Percentiles rank a stretch among this genome's conserved stretches.
Conservation (phyloP, 2,329 filamentous ascomycete genomes). For the Aspergillus cejpii region DNA sequence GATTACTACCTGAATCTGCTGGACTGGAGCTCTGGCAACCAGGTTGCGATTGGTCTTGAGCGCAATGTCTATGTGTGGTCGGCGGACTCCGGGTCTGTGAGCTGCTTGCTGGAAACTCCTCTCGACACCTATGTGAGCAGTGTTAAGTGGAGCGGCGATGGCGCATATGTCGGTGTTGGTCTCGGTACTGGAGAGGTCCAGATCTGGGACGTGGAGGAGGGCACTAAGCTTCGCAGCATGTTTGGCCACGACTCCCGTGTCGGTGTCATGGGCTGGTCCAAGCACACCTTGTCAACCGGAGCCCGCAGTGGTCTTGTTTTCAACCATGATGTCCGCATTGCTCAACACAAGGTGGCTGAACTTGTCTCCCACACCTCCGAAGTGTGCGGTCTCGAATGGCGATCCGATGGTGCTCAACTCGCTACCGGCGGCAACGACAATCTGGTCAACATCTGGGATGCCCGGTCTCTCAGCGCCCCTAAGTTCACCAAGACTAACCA, state of each 20-base stretch:
- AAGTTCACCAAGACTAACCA: slow-evolving; percentile 99
- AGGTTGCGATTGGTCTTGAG: slow-evolving; percentile 95
- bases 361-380: slow-evolving; percentile 95
- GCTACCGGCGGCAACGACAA: slow-evolving; percentile 98
- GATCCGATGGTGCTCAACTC: slow-evolving; percentile 89
- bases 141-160: slow-evolving; percentile 97
- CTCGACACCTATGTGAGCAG: slow-evolving; percentile 94
- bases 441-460: slow-evolving; percentile 98
- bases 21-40: slow-evolving; percentile 96
- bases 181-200: slow-evolving; percentile 94
- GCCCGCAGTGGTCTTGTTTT: slow-evolving; percentile 90
- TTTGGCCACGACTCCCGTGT: slow-evolving; percentile 94
- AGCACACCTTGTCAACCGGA: slow-evolving; percentile 92
- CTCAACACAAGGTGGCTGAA: slow-evolving; percentile 96
- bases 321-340: slow-evolving; percentile 97
- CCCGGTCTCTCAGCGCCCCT: slow-evolving; percentile 81
- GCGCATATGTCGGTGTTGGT: slow-evolving; percentile 91
- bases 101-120: slow-evolving; percentile 77
- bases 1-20: slow-evolving; percentile 99
- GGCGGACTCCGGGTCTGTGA: slow-evolving; percentile 83
- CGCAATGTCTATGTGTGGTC: slow-evolving; percentile 98
- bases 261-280: slow-evolving; percentile 98
- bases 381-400: slow-evolving; percentile 97
- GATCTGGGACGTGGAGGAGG: slow-evolving; percentile 97
- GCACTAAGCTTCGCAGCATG: slow-evolving; percentile 96